phyloP scores from a whole-genome alignment of 1,284 basidiomycete species.

The Rhodotorula mucilaginosa region DNA sequence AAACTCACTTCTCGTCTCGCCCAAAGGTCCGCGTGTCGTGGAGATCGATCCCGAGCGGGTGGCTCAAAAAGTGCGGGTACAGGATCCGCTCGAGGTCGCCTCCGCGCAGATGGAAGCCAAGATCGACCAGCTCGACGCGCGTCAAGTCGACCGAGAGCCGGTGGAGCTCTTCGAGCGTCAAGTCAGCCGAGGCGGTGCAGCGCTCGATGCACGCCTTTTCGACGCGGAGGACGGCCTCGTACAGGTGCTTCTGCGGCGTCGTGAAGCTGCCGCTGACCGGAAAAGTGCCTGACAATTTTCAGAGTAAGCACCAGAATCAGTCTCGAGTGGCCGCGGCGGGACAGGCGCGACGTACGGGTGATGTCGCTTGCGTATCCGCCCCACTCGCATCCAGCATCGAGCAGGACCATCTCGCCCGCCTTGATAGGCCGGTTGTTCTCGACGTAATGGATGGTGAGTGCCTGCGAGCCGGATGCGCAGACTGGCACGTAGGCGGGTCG shows the following conservation, averaged over 20 bases:
- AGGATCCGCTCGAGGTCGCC: constrained; percentile 68
- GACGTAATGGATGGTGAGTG: constrained; percentile 87
- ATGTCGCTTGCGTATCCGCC: constrained; percentile 96
- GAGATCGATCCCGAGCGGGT: constrained; percentile 61
- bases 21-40: constrained; percentile 54
- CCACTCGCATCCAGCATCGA: constrained; percentile 64
- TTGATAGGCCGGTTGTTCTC: constrained; percentile 75
- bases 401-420: constrained; percentile 72
- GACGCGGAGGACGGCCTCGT: constrained; percentile 73
- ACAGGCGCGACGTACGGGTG: constrained; percentile 55
- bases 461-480: constrained; percentile 72
- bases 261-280: constrained; percentile 80
- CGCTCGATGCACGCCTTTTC: constrained; percentile 67
- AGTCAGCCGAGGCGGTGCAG: constrained; percentile 59
- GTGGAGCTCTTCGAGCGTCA: constrained; percentile 76
- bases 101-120: constrained; percentile 71
- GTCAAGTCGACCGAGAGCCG: constrained; percentile 69
- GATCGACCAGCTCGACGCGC: constrained; percentile 68
- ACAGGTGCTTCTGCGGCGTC: constrained; percentile 78
- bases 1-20: constrained; percentile 48
- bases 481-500: constrained; percentile 91
- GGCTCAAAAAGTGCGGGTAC: constrained; percentile 83
- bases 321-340: too few species aligned
- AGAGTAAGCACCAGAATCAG: neutral
- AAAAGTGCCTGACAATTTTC: constrained; percentile 61